phyloP scores from a whole-genome alignment of 148 eudicot species.

The Camellia japonica region DNA sequence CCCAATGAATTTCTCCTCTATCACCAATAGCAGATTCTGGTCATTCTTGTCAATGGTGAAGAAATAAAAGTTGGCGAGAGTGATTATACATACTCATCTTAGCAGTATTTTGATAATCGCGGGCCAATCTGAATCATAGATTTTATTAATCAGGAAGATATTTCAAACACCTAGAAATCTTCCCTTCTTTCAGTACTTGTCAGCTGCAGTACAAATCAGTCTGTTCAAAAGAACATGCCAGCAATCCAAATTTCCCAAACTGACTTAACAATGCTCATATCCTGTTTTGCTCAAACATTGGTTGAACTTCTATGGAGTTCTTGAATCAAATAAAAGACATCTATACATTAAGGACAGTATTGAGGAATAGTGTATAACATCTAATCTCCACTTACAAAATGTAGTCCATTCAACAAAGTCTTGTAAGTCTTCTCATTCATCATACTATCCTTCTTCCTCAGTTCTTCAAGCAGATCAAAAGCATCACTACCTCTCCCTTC shows the following conservation, averaged over 20 bases:
- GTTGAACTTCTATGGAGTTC: neutral
- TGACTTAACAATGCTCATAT: neutral
- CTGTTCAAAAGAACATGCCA: neutral
- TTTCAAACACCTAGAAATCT: neutral
- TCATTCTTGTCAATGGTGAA: too few relatives aligned
- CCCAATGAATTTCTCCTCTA: neutral
- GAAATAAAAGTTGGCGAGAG: too few relatives aligned
- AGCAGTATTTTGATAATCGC: neutral
- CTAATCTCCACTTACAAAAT: constrained; percentile 45
- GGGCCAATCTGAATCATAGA: neutral
- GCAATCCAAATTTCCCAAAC: neutral
- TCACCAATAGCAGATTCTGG: neutral
- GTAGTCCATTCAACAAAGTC: constrained; percentile 55
- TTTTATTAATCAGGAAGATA: neutral
- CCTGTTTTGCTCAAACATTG: neutral
- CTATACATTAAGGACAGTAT: neutral
- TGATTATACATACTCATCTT: neutral
- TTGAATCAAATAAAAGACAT: neutral
- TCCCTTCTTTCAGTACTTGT: neutral
- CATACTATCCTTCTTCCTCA: constrained; percentile 56
- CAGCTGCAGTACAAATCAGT: neutral
- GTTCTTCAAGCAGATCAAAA: constrained; percentile 65
- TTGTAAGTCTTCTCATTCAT: constrained; percentile 73
- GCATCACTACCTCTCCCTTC: constrained; percentile 71
- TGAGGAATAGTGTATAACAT: neutral